Conservation (phyloP, 2,329 filamentous ascomycete genomes). For the Rhytidhysteron rufulum region DNA sequence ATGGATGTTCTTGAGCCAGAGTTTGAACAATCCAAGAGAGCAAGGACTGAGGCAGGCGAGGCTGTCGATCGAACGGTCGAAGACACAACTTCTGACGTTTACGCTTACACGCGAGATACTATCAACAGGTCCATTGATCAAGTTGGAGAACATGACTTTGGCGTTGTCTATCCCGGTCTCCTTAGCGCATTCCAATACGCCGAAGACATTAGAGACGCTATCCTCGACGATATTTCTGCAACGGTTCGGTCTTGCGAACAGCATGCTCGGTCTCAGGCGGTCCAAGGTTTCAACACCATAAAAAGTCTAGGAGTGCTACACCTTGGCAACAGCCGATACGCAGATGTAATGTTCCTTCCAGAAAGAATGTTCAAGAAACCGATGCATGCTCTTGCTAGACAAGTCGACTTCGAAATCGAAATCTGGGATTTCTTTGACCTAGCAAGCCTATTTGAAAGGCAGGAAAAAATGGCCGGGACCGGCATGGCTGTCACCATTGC, state of each 20-base stretch:
- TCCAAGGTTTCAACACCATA: conserved; percentile 78
- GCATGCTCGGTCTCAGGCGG: conserved; percentile 72
- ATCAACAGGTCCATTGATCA: conserved; percentile 71
- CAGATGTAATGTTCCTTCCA: conserved; percentile 80
- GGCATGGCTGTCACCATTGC: conserved; percentile 92
- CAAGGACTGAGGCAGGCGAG: conserved; percentile 74
- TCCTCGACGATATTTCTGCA: conserved; percentile 81
- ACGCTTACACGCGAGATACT: conserved; percentile 73
- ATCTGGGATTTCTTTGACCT: conserved; percentile 92
- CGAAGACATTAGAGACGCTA: conserved; percentile 86
- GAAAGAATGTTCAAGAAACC: conserved; percentile 92
- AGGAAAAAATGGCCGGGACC: conserved; percentile 92
- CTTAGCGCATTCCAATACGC: conserved; percentile 86
- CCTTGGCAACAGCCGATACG: conserved; percentile 75
- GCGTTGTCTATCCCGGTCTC: conserved; percentile 81
- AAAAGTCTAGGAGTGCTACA: conserved; percentile 85
- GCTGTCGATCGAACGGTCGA: conserved; percentile 80
- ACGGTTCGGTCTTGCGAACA: conserved; percentile 80
- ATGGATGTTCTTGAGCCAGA: conserved; percentile 79
- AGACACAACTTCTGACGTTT: conserved; percentile 78
- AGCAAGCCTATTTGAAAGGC: conserved; percentile 74
- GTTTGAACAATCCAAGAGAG: conserved; percentile 78
- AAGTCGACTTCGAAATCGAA: conserved; percentile 85
- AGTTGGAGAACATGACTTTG: conserved; percentile 72
- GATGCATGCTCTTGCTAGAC: conserved; percentile 73